These are phyloP conservation scores for Breynia disticha DNA, from an alignment of 441 rosid genomes.

Conservation along the genomic window DNA sequence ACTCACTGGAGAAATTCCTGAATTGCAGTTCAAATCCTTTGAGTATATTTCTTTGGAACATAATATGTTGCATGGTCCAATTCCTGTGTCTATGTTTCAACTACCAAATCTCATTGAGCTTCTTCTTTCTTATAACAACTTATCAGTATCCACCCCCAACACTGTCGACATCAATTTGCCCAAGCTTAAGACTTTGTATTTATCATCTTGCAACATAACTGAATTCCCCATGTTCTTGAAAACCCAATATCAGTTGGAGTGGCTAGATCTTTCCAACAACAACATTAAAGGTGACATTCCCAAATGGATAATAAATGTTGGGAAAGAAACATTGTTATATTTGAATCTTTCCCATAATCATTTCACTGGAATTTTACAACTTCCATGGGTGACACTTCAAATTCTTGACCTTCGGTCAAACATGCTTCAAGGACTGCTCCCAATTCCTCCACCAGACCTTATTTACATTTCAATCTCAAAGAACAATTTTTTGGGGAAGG, in stretches of 20 bases:
- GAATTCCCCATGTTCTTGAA: background rate
- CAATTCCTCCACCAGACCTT: background rate
- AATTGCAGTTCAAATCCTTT: background rate
- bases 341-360: conserved; percentile 9
- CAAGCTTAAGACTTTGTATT: background rate
- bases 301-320: background rate
- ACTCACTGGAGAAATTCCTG: background rate
- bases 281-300: background rate
- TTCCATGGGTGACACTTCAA: background rate
- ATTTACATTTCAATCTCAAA: background rate
- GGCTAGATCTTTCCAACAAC: background rate
- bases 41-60: background rate
- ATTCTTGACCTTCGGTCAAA: background rate
- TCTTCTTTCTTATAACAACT: background rate
- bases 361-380: background rate
- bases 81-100: background rate
- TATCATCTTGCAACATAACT: background rate
- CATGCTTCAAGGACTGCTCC: background rate
- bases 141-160: background rate
- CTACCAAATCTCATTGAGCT: background rate
- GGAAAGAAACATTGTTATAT: background rate
- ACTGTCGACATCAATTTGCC: background rate
- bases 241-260: background rate
- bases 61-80: background rate
- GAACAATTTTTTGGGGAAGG: background rate